A percentile compares a stretch with the other conserved stretches of the same genome.
phyloP scores from a whole-genome alignment of 2,329 filamentous ascomycete species.

The Coleophoma eucalyptorum region DNA sequence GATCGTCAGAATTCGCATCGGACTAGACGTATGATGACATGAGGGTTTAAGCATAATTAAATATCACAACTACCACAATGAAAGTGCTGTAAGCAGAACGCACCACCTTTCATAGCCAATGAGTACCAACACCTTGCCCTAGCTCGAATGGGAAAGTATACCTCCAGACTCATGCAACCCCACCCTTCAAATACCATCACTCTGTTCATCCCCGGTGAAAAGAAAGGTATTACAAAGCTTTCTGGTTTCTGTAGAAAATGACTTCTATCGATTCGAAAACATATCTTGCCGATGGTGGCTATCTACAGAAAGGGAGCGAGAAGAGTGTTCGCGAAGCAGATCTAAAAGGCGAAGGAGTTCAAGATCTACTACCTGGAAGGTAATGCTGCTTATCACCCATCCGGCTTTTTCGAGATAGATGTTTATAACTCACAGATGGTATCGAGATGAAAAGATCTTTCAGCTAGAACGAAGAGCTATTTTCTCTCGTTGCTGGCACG shows the following conservation, averaged over 20 bases:
- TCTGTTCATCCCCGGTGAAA: too few species aligned
- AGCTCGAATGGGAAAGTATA: too few species aligned
- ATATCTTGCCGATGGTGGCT: constrained; percentile 1
- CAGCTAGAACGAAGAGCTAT: constrained; percentile 3
- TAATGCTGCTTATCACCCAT: neutral
- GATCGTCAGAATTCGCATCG: too few species aligned
- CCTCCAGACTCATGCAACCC: too few species aligned
- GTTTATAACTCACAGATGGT: neutral
- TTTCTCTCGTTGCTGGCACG: constrained; percentile 8
- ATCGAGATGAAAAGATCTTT: constrained; percentile 1
- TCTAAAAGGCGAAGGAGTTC: neutral
- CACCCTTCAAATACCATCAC: too few species aligned
- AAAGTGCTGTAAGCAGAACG: too few species aligned
- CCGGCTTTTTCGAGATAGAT: neutral
- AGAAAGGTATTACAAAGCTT: too few species aligned
- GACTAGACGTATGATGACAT: too few species aligned
- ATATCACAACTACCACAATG: too few species aligned
- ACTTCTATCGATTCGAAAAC: constrained; percentile 1
- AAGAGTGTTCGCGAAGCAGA: neutral
- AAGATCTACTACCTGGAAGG: neutral
- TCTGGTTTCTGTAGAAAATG: neutral
- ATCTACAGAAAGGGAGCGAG: constrained; percentile 1
- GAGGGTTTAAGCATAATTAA: too few species aligned
- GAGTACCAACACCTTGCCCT: too few species aligned
- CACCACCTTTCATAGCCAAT: too few species aligned